Evolutionary conservation across 2,329 filamentous ascomycete species (phyloP).

Genomic region (Apiospora marii): DNA sequence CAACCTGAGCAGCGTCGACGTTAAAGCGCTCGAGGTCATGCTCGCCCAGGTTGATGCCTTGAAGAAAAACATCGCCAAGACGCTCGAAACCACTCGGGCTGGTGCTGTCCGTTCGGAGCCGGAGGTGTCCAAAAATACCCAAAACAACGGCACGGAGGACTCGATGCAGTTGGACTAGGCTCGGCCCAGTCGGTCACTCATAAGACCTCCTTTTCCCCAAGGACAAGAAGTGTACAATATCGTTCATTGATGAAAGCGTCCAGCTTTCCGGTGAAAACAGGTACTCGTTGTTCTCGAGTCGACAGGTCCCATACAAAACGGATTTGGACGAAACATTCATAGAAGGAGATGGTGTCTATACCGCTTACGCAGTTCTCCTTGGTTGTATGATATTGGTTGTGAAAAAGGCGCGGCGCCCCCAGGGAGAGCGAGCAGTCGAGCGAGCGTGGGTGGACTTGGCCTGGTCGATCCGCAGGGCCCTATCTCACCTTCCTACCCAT

Average conservation of each 20-base stretch:
- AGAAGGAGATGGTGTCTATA: neutral
- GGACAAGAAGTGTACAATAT: slow-evolving; percentile 15
- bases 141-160: neutral
- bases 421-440: slow-evolving; percentile 6
- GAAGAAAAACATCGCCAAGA: slow-evolving; percentile 46
- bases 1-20: slow-evolving; percentile 52
- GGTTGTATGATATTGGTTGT: slow-evolving; percentile 7
- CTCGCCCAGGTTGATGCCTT: slow-evolving; percentile 56
- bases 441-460: neutral
- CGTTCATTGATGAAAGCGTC: neutral
- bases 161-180: slow-evolving; percentile 15
- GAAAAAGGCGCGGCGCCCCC: neutral
- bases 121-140: neutral
- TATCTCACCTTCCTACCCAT: neutral
- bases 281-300: slow-evolving; percentile 7
- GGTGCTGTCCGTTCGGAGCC: neutral
- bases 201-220: neutral
- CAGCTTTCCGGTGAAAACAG: neutral
- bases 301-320: neutral
- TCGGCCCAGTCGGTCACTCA: neutral
- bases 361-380: neutral
- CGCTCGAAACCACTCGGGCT: slow-evolving; percentile 5
- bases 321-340: slow-evolving; percentile 8
- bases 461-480: neutral
- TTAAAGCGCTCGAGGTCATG: slow-evolving; percentile 55